phyloP scores from a whole-genome alignment of 176 grass and related monocot genomes.

The Rhipidocladum racemiflorum region DNA sequence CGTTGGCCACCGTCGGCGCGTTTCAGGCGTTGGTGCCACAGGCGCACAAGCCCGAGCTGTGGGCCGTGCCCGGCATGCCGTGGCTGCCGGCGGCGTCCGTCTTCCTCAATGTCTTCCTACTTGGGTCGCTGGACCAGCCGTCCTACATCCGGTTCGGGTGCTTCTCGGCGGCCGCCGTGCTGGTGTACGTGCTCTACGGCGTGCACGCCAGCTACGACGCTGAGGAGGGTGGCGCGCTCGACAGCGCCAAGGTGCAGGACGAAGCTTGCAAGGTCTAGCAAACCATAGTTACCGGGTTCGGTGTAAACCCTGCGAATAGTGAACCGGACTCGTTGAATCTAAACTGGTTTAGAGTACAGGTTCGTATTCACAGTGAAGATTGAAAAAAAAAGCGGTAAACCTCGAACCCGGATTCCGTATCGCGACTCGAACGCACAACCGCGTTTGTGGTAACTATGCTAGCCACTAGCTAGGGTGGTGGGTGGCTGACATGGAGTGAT shows the following conservation, averaged over 20 bases:
- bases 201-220: slow-evolving; percentile 80
- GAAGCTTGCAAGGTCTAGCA: slow-evolving; percentile 24
- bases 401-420: no score
- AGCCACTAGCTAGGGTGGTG: background rate
- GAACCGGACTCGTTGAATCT: no score
- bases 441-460: no score
- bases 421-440: no score
- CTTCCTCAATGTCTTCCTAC: slow-evolving; percentile 88
- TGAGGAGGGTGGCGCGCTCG: slow-evolving; percentile 58
- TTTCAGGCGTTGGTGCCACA: slow-evolving; percentile 77
- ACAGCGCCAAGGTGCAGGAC: slow-evolving; percentile 49
- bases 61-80: slow-evolving; percentile 95
- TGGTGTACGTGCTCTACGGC: slow-evolving; percentile 80
- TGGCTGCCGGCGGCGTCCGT: slow-evolving; percentile 84
- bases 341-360: no score
- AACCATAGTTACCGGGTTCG: no score
- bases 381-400: no score
- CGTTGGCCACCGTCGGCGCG: slow-evolving; percentile 36
- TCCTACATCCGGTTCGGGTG: slow-evolving; percentile 75
- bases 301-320: no score
- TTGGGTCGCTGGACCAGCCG: slow-evolving; percentile 59
- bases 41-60: slow-evolving; percentile 51
- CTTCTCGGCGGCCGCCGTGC: slow-evolving; percentile 54
- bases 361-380: no score
- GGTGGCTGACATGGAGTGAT: background rate